Conservation (phyloP, 1,139 yeast species). For the Hansenula lynferdii region DNA sequence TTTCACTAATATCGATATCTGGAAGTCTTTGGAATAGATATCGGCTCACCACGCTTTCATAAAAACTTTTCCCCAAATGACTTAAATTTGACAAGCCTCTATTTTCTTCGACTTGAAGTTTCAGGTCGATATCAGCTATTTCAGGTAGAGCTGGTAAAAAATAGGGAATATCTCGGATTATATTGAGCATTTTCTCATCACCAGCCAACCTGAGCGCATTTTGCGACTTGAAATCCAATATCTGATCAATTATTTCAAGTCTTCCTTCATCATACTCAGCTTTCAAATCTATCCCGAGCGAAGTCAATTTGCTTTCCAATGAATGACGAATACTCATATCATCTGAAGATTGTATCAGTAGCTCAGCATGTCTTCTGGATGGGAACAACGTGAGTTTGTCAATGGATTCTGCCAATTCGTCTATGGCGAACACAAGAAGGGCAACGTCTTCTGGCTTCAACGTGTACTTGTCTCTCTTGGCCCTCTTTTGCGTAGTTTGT, state of each 20-base stretch:
- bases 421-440: too few species aligned
- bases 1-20: not conserved
- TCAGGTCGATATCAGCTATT: not conserved
- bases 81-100: not conserved
- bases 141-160: not conserved
- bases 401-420: too few species aligned
- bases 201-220: not conserved
- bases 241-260: not conserved
- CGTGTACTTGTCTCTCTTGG: too few species aligned
- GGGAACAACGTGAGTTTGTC: too few species aligned
- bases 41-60: not conserved
- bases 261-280: not conserved
- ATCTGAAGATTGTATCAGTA: too few species aligned
- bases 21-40: not conserved
- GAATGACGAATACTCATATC: too few species aligned
- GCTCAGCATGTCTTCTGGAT: too few species aligned
- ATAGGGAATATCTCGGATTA: not conserved
- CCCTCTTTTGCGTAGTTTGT: too few species aligned
- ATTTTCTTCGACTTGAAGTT: not conserved
- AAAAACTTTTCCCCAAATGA: not conserved
- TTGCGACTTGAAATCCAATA: not conserved
- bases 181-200: not conserved
- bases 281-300: too few species aligned
- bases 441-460: too few species aligned
- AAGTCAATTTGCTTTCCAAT: too few species aligned